Evolutionary conservation across 2,329 filamentous ascomycete genomes (phyloP), one percentile per base, ranked within the genome.

Genomic region (Phoma sp.): DNA sequence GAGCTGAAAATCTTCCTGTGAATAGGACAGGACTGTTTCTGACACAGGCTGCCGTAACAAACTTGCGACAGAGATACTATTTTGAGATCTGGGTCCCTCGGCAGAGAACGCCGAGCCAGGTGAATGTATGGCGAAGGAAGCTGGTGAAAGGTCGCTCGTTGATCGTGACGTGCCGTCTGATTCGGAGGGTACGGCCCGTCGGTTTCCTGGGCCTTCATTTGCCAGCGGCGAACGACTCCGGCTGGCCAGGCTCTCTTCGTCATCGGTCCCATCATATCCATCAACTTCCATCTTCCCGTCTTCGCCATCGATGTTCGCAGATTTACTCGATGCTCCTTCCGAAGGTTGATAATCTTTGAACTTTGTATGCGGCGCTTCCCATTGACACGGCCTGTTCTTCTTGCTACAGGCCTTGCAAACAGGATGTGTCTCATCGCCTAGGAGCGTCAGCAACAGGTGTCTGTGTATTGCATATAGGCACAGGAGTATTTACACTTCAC

Each of bases 391-490:
- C 6, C 69, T 64, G 14, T 64, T 68, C 35, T 70, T 72, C 47
- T 69, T 72, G 41, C 56, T 58, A 50, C 69, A 72, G n/a, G 67
- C 66, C 22, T 65, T 69, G 53, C 68, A 72, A 18, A 59, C 41
- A 7, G 69, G 68, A 18, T 55, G 64, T 24, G 48, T 55, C 50
- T 72, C 69, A 55, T 72, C 69, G 48, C 69, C 69, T 71, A 25
- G 9, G 22, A 9, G 14, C 29, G 39, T 37, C 18, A 42, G 23
- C 27, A 33, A 18, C 40, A 3, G 14, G 3, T 29, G 23, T n/a
- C 13, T 7, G 24, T 4, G 7, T 22, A 23, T 39, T 35, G 1
- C 33, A 5, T 27, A 27, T 5, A 14, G 35, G 7, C 3, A n/a
- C 32, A 13, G 32, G 6, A 33, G 13, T 13, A 55, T 65, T 52